A percentile compares a stretch with the other conserved stretches of the same genome.
Evolutionary conservation across 2,329 filamentous ascomycete genomes (phyloP).

Genomic region (Cercospora sp.): DNA sequence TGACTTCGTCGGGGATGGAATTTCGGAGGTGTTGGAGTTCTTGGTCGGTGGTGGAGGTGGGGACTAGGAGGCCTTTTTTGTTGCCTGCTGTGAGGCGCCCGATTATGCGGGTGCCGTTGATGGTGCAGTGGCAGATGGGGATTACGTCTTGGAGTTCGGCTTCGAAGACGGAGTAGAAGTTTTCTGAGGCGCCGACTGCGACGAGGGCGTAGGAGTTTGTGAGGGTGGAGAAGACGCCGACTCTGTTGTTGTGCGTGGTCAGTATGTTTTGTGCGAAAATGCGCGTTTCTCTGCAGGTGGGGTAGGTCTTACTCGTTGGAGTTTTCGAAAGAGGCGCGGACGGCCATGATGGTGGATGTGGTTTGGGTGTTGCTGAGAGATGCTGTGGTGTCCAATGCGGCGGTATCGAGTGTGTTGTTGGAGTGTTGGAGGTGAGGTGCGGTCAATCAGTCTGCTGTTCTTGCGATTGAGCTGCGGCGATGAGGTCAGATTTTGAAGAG

Average conservation of each 20-base stretch:
- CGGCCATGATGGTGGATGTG: slow-evolving; percentile 48
- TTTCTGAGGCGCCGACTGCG: slow-evolving; percentile 91
- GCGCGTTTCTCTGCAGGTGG: slow-evolving; percentile 19
- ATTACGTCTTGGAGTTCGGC: slow-evolving; percentile 96
- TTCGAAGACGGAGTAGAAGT: slow-evolving; percentile 99
- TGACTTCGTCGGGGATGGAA: slow-evolving; percentile 84
- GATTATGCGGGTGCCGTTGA: slow-evolving; percentile 93
- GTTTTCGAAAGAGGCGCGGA: slow-evolving; percentile 73
- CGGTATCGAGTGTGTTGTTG: not conserved
- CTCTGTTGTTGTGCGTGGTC: slow-evolving; percentile 54
- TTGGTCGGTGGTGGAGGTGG: slow-evolving; percentile 94
- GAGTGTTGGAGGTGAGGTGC: not conserved
- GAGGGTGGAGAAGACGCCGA: slow-evolving; percentile 94
- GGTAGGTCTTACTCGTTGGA: slow-evolving; percentile 71
- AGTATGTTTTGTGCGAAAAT: slow-evolving; percentile 22
- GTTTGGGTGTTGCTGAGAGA: slow-evolving; percentile 16
- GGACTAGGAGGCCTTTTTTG: slow-evolving; percentile 93
- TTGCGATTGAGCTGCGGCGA: slow-evolving; percentile 1
- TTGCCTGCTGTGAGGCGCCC: slow-evolving; percentile 94
- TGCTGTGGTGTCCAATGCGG: slow-evolving; percentile 10
- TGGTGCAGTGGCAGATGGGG: slow-evolving; percentile 93
- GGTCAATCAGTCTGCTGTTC: not conserved
- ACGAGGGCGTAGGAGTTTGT: slow-evolving; percentile 97
- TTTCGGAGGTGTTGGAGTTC: slow-evolving; percentile 97
- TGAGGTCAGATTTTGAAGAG: slow-evolving; percentile 7